Conservation (phyloP, 495 filamentous ascomycete genomes). For the Hypoxylon cercidicola region DNA sequence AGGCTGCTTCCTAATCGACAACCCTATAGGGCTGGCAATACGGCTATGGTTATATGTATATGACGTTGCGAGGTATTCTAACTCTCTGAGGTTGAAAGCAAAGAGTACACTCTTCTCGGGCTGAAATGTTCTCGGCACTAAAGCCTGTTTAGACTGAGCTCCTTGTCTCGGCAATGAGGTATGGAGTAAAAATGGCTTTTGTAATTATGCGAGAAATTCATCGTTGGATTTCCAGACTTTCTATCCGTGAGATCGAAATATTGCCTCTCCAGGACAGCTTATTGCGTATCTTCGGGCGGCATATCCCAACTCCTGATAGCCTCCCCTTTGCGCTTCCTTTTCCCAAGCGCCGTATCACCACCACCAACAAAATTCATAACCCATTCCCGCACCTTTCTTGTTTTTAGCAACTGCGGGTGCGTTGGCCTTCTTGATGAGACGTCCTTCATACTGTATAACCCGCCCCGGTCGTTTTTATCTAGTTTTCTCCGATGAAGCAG, state of each 20-base stretch:
- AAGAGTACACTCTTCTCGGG: too few species aligned
- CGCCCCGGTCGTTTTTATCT: slow-evolving; percentile 53
- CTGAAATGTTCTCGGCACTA: too few species aligned
- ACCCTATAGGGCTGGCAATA: too few species aligned
- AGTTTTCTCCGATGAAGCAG: slow-evolving; percentile 67
- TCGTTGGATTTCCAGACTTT: too few species aligned
- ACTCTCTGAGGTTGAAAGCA: too few species aligned
- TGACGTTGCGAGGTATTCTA: too few species aligned
- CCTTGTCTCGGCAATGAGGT: too few species aligned
- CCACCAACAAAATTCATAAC: slow-evolving; percentile 73
- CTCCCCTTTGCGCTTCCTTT: slow-evolving; percentile 39
- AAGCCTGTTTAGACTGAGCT: too few species aligned
- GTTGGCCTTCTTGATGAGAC: slow-evolving; percentile 41
- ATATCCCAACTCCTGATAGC: slow-evolving; percentile 43
- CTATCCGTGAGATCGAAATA: too few species aligned
- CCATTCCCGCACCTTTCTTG: slow-evolving; percentile 77
- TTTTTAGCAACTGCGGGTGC: slow-evolving; percentile 69
- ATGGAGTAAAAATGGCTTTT: too few species aligned
- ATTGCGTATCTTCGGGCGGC: slow-evolving; percentile 44
- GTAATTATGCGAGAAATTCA: too few species aligned
- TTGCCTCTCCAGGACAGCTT: background rate
- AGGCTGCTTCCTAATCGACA: background rate
- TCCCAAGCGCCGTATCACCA: slow-evolving; percentile 37
- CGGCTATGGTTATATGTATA: too few species aligned
- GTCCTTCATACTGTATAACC: slow-evolving; percentile 55